These are phyloP conservation scores for Fusarium virguliforme DNA, from an alignment of 2,329 filamentous ascomycete genomes.

Conservation along the genomic window DNA sequence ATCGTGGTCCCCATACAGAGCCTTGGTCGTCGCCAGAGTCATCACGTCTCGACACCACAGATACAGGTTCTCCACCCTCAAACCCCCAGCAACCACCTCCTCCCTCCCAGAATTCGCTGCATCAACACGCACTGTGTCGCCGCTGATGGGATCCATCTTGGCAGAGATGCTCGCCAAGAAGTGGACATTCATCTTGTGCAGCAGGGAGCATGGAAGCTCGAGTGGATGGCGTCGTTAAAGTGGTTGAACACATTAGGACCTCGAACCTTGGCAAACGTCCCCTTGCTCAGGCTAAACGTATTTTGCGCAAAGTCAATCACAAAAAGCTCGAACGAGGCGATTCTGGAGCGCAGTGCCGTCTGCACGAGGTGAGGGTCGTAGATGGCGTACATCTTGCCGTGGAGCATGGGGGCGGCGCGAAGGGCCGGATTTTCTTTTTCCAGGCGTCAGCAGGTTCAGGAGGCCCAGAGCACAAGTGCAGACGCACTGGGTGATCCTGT, in stretches of 20 bases:
- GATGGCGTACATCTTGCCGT: conserved; percentile 63
- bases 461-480: not conserved
- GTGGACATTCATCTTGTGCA: conserved; percentile 52
- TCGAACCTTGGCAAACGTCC: conserved; percentile 49
- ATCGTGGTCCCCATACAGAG: conserved; percentile 63
- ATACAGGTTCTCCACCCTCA: conserved; percentile 58
- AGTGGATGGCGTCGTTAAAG: conserved; percentile 54
- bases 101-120: conserved; percentile 33
- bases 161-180: conserved; percentile 35
- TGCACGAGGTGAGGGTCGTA: conserved; percentile 59
- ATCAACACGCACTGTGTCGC: conserved; percentile 13
- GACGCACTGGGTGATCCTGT: conserved; percentile 57
- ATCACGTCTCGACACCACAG: conserved; percentile 58
- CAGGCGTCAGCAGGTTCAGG: not conserved
- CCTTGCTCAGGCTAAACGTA: conserved; percentile 56
- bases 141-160: conserved; percentile 35
- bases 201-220: conserved; percentile 54
- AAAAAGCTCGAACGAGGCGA: conserved; percentile 62
- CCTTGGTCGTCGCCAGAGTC: conserved; percentile 57
- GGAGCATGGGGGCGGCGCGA: conserved; percentile 61
- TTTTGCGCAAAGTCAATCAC: conserved; percentile 57
- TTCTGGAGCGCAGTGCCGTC: conserved; percentile 58
- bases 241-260: conserved; percentile 41
- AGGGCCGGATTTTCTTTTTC: conserved; percentile 46
- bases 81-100: conserved; percentile 23